Evolutionary conservation across 768 basidiomycete species (phyloP).

Genomic region (Royoungia palumana): DNA sequence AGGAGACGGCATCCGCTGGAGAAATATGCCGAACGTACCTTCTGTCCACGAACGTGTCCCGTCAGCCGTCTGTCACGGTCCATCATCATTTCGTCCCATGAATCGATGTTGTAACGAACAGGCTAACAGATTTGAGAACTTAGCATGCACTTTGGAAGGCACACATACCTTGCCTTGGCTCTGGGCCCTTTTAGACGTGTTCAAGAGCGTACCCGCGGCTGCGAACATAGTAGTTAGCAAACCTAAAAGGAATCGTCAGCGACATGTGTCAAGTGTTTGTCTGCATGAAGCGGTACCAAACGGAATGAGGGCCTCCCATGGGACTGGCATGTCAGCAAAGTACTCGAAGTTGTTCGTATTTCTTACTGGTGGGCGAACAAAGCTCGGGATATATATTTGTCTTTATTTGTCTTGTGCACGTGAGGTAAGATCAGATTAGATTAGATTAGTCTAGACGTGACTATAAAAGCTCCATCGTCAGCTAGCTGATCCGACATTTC

Average conservation of each 20-base stretch:
- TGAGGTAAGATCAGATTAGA: background rate
- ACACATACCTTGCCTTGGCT: slow-evolving; percentile 83
- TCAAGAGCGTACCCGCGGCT: slow-evolving; percentile 84
- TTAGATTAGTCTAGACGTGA: background rate
- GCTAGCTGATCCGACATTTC: background rate
- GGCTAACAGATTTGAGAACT: slow-evolving; percentile 45
- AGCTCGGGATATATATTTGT: slow-evolving; percentile 17
- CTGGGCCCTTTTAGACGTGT: slow-evolving; percentile 70
- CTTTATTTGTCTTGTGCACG: slow-evolving; percentile 13
- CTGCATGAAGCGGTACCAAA: slow-evolving; percentile 54
- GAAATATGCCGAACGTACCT: slow-evolving; percentile 49
- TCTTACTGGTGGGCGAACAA: background rate
- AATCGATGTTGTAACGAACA: slow-evolving; percentile 78
- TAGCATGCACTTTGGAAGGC: background rate
- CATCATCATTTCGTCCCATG: slow-evolving; percentile 98
- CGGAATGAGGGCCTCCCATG: slow-evolving; percentile 96
- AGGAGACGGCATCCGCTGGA: background rate
- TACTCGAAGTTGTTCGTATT: background rate
- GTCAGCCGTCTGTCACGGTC: slow-evolving; percentile 84
- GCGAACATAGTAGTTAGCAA: slow-evolving; percentile 87
- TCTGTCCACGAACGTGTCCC: slow-evolving; percentile 82
- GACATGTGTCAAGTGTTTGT: background rate
- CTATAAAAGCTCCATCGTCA: background rate
- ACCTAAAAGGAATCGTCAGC: slow-evolving; percentile 42
- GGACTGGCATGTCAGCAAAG: slow-evolving; percentile 76